Evolutionary conservation across 1,284 basidiomycete genomes (phyloP).

Genomic region (Boletellus deceptivus): DNA sequence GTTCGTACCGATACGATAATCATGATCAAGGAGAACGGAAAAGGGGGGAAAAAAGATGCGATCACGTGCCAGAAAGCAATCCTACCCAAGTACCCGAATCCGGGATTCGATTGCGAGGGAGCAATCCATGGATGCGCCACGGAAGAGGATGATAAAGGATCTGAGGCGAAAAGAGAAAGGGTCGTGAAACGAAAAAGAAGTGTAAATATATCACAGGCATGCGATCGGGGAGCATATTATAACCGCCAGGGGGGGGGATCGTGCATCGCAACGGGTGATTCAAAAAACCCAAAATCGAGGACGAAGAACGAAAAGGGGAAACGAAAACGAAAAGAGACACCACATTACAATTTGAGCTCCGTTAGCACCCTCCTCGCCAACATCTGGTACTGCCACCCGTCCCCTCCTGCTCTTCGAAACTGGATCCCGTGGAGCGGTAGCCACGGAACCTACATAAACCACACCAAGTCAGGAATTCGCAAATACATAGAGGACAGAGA

Average conservation of each 20-base stretch:
- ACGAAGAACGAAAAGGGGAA: background rate
- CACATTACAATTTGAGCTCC: slow-evolving; percentile 79
- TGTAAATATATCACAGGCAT: slow-evolving; percentile 17
- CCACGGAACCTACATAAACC: slow-evolving; percentile 74
- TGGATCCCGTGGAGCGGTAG: slow-evolving; percentile 94
- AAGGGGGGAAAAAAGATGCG: too few species aligned
- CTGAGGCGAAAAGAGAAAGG: too few species aligned
- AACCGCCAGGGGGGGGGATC: slow-evolving; percentile 11
- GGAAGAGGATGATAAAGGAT: too few species aligned
- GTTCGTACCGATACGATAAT: too few species aligned
- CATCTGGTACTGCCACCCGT: slow-evolving; percentile 98
- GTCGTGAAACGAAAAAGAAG: slow-evolving; percentile 1
- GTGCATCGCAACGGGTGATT: slow-evolving; percentile 9
- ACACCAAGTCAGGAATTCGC: background rate
- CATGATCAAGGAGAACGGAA: too few species aligned
- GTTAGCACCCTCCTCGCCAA: slow-evolving; percentile 91
- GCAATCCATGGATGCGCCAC: too few species aligned
- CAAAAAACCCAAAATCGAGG: background rate
- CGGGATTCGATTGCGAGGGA: too few species aligned
- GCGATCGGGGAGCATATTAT: slow-evolving; percentile 24
- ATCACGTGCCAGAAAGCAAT: too few species aligned
- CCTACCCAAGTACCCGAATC: too few species aligned
- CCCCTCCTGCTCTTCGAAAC: slow-evolving; percentile 88
- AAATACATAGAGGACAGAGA: background rate
- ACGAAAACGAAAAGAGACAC: background rate